Evolutionary conservation across 306 rosid species (phyloP).

Genomic region (Fragaria iinumae): DNA sequence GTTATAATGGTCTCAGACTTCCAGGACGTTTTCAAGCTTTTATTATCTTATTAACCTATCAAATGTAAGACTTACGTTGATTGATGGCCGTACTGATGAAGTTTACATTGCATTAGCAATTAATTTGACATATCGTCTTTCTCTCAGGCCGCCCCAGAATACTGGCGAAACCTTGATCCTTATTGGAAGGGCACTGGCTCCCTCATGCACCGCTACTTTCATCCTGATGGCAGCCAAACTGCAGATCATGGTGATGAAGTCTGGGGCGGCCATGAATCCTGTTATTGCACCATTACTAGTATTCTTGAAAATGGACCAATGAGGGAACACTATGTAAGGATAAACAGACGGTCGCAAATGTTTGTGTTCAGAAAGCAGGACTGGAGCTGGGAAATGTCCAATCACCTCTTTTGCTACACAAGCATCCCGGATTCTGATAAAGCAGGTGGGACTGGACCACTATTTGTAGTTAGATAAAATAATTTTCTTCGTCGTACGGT

Average conservation of each 20-base stretch:
- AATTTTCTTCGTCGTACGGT: too few relatives aligned
- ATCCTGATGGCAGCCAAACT: constrained; percentile 45
- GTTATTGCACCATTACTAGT: constrained; percentile 38
- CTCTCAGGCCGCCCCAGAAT: constrained; percentile 39
- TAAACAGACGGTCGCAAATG: constrained; percentile 50
- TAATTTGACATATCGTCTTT: neutral
- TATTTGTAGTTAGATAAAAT: neutral
- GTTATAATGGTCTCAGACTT: neutral
- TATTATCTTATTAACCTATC: neutral
- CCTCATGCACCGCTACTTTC: constrained; percentile 41
- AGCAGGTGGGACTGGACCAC: constrained; percentile 46
- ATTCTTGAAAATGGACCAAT: constrained; percentile 28
- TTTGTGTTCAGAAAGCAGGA: constrained; percentile 38
- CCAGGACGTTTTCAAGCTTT: neutral
- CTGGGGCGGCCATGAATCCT: constrained; percentile 49
- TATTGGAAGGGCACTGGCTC: constrained; percentile 40
- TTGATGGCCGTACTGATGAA: neutral
- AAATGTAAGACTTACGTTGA: neutral
- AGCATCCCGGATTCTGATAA: constrained; percentile 48
- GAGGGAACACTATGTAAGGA: constrained; percentile 55
- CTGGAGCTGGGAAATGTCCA: constrained; percentile 58
- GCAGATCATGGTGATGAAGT: constrained; percentile 42
- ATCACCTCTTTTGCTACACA: constrained; percentile 36
- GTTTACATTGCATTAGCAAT: neutral
- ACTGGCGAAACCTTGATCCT: constrained; percentile 50